A percentile compares a stretch with the other conserved stretches of the same genome.
phyloP scores from a whole-genome alignment of 2,329 filamentous ascomycete genomes.

The Phyllosticta paracitricarpa region DNA sequence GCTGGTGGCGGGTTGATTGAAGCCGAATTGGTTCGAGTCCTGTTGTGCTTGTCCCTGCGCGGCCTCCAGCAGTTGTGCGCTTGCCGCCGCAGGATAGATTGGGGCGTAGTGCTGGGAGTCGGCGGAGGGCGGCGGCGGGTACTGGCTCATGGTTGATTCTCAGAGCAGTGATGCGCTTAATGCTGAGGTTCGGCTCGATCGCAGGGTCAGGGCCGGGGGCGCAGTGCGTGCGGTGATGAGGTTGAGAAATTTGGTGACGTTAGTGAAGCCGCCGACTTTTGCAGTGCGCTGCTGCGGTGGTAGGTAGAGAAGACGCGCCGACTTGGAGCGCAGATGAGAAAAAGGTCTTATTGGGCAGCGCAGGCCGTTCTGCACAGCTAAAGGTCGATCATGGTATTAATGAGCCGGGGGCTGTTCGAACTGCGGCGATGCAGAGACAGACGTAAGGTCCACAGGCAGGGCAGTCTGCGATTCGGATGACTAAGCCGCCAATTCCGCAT shows the following conservation, averaged over 20 bases:
- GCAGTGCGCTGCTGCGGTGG: background rate
- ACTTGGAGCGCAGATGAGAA: background rate
- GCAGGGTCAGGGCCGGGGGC: background rate
- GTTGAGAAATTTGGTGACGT: background rate
- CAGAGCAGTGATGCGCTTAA: background rate
- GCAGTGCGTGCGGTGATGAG: background rate
- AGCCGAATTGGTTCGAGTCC: constrained; percentile 6
- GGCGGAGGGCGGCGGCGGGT: constrained; percentile 17
- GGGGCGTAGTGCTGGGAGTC: constrained; percentile 25
- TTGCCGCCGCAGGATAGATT: constrained; percentile 21
- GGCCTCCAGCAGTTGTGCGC: constrained; percentile 13
- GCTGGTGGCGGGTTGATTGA: constrained; percentile 2
- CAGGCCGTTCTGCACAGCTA: background rate
- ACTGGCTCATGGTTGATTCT: constrained; percentile 13
- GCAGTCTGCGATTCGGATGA: background rate
- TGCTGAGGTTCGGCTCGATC: constrained; percentile 1
- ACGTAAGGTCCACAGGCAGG: background rate
- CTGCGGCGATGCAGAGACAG: background rate
- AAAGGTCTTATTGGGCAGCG: background rate
- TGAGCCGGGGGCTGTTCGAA: background rate
- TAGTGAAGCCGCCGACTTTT: background rate
- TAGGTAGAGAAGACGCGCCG: background rate
- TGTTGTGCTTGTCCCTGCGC: constrained; percentile 10
- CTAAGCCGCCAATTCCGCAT: background rate
- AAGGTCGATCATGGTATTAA: background rate